Evolutionary conservation across 1,284 basidiomycete genomes (phyloP), one percentile per base, ranked within the genome.

Genomic region (Hymenochaete sp.): DNA sequence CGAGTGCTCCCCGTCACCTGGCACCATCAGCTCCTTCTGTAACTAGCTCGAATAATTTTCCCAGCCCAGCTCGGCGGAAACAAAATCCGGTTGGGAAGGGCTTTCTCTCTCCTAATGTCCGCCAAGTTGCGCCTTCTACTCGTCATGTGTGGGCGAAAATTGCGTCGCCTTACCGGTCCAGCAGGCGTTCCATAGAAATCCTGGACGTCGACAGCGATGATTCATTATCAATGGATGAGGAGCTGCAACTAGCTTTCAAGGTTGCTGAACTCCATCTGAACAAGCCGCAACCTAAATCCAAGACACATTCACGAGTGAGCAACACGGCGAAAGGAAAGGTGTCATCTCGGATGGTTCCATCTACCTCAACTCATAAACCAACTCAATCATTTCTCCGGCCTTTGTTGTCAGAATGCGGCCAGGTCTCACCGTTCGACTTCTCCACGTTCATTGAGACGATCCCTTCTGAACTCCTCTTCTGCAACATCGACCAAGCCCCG

Each of bases 361-460:
- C 32, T 25, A 4, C 8, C 21, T 26, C 42, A 18, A 10, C 18
- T 7, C 14, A 19, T 14, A n/a, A 5, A 7, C 14, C 11, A 24
- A 18, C 32, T 31, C 19, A 13, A 9, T 64, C 63, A 27, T 75
- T 78, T 54, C 68, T 87, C 4, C 55, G 63, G 31, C 75, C 81
- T 7, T 67, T 88, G 1, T 62, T 88, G 13, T 64, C 65, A 7
- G 82, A 85, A 61, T 88, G 84, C 52, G 64, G 68, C 29, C 83
- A 88, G 57, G 62, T 66, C 22, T 71, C 72, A 5, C 73, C 80
- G 6, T 71, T 81, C 55, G 82, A 86, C 52, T 88, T 89, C 56
- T 83, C 80, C 37, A 72, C 79, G 8, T 89, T 89, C 62, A 83
- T 89, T 32, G 73, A 81, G 52, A 75, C 75, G 22, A 88, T 89